Evolutionary conservation across 495 filamentous ascomycete genomes (phyloP).

Genomic region (Pyrenopolyporus hunteri): DNA sequence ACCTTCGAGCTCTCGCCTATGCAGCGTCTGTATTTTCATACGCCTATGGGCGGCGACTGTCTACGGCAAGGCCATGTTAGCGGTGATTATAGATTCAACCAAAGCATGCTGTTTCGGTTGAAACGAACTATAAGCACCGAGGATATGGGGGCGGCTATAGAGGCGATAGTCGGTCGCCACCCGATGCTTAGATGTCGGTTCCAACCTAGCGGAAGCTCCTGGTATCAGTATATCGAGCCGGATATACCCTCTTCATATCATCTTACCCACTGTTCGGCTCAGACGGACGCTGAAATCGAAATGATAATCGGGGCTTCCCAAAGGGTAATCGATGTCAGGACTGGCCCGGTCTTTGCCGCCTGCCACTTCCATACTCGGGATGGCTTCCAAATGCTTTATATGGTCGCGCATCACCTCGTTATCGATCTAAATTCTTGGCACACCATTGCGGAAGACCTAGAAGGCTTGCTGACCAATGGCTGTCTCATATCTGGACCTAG

Average conservation of each 20-base stretch:
- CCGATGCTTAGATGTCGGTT: constrained; percentile 79
- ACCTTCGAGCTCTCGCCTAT: constrained; percentile 73
- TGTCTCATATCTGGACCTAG: constrained; percentile 46
- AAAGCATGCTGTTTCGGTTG: constrained; percentile 67
- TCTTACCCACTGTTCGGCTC: constrained; percentile 45
- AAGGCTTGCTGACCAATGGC: constrained; percentile 63
- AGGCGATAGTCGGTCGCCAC: constrained; percentile 66
- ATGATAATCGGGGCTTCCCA: constrained; percentile 47
- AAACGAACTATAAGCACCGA: constrained; percentile 54
- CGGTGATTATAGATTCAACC: constrained; percentile 73
- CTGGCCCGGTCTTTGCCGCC: constrained; percentile 42
- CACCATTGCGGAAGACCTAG: constrained; percentile 69
- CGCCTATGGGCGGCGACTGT: constrained; percentile 47
- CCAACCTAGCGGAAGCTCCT: constrained; percentile 43
- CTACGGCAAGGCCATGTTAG: constrained; percentile 52
- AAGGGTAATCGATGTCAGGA: constrained; percentile 47
- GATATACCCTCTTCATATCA: constrained; percentile 49
- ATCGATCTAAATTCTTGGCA: constrained; percentile 76
- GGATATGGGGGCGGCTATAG: constrained; percentile 59
- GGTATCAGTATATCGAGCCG: constrained; percentile 50
- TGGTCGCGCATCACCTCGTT: constrained; percentile 71
- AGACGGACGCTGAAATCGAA: constrained; percentile 48
- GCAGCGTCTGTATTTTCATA: constrained; percentile 72
- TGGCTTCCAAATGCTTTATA: constrained; percentile 60
- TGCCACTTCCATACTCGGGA: constrained; percentile 59